Percentiles rank a stretch among this genome's conserved stretches.
Evolutionary conservation across 805 yeast species (phyloP).

Genomic region (Kregervanrija pseudodelftensis): DNA sequence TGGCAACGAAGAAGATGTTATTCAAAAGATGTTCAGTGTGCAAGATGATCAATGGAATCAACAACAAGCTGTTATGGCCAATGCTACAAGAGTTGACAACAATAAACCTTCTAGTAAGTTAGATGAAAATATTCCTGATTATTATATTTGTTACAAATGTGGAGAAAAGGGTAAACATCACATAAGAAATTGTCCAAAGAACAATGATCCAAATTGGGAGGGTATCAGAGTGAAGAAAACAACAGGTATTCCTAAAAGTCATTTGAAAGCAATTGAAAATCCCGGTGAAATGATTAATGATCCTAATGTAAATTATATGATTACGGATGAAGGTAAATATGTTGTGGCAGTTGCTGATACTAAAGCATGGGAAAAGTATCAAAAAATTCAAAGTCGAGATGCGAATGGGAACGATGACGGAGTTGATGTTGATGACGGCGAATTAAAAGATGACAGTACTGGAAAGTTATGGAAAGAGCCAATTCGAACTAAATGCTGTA

Average conservation of each 20-base stretch:
- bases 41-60: conserved; percentile 94
- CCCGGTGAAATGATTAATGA: conserved; percentile 53
- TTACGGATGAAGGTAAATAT: conserved; percentile 91
- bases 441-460: conserved; percentile 51
- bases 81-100: conserved; percentile 60
- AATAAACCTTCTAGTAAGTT: conserved; percentile 25
- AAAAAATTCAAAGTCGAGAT: conserved; percentile 47
- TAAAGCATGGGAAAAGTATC: conserved; percentile 83
- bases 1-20: conserved; percentile 73
- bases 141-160: conserved; percentile 93
- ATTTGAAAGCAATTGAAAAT: conserved; percentile 78
- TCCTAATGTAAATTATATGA: conserved; percentile 56
- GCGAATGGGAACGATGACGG: conserved; percentile 12
- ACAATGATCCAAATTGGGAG: conserved; percentile 88
- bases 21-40: conserved; percentile 83
- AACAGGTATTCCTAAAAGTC: conserved; percentile 95
- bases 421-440: conserved; percentile 45
- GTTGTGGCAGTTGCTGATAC: conserved; percentile 95
- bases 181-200: conserved; percentile 94
- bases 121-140: conserved; percentile 88
- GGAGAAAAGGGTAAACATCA: conserved; percentile 90
- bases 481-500: conserved; percentile 71
- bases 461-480: conserved; percentile 62
- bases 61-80: conserved; percentile 85
- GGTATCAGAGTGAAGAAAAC: conserved; percentile 86